A percentile compares a stretch with the other conserved stretches of the same genome.
phyloP scores from a whole-genome alignment of 164 flowering plant species.

The Santalum album region DNA sequence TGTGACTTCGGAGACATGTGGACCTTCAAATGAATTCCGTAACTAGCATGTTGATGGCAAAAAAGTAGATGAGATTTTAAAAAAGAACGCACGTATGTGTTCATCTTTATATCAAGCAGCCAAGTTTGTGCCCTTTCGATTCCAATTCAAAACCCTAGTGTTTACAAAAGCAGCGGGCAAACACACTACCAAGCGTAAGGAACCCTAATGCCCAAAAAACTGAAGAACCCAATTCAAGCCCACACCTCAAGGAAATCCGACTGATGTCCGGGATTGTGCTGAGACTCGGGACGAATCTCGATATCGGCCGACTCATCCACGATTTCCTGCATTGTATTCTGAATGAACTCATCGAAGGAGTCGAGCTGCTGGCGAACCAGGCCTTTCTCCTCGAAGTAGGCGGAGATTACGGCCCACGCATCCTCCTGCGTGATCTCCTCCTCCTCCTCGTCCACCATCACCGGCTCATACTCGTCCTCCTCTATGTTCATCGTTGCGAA shows the following conservation, averaged over 20 bases:
- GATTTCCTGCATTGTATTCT: constrained; percentile 98
- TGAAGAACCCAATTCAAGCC: not conserved
- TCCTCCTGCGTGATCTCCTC: constrained; percentile 98
- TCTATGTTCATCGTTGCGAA: not conserved
- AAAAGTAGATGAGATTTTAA: too few species aligned
- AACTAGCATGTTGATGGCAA: too few species aligned
- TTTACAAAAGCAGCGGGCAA: too few species aligned
- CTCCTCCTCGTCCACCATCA: constrained; percentile 30
- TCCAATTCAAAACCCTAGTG: too few species aligned
- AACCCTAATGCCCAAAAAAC: not conserved
- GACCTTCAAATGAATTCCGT: too few species aligned
- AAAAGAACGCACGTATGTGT: too few species aligned
- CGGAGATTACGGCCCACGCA: constrained; percentile 95
- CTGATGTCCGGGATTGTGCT: constrained; percentile 94
- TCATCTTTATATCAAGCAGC: too few species aligned
- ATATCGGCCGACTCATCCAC: constrained; percentile 94
- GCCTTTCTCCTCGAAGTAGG: constrained; percentile 96
- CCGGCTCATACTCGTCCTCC: constrained; percentile 38
- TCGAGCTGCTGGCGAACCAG: constrained; percentile 94
- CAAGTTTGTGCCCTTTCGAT: too few species aligned
- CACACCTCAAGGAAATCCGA: constrained; percentile 80
- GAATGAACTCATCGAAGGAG: constrained; percentile 95
- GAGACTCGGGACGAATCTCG: constrained; percentile 95
- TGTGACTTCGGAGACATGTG: too few species aligned
- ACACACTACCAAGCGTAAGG: too few species aligned